Percentiles rank a stretch among this genome's conserved stretches.
Evolutionary conservation across 148 eudicot genomes (phyloP).

Genomic region (Tetragonia tetragonoides): DNA sequence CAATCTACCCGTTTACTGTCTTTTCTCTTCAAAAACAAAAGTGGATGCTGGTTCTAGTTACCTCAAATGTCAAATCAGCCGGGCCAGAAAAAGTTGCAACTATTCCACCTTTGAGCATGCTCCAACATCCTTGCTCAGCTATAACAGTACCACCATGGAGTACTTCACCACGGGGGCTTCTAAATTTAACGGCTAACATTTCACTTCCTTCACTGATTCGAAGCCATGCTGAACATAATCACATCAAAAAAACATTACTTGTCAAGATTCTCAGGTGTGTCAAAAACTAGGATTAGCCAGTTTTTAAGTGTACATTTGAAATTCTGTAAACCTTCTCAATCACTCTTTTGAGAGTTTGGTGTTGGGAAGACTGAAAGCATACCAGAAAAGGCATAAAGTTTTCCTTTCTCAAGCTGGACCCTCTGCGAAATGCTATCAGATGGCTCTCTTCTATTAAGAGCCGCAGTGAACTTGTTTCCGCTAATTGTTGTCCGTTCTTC

Average conservation of each 20-base stretch:
- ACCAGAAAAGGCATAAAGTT: conserved; percentile 60
- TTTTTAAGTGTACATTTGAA: background rate
- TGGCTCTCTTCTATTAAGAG: conserved; percentile 40
- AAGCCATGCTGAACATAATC: conserved; percentile 48
- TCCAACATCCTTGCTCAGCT: conserved; percentile 68
- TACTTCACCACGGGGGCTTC: conserved; percentile 15
- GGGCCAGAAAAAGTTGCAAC: conserved; percentile 29
- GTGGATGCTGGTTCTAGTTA: no score
- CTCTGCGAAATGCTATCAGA: conserved; percentile 46
- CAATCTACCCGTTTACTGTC: no score
- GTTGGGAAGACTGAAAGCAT: background rate
- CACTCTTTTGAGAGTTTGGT: background rate
- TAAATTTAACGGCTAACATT: conserved; percentile 31
- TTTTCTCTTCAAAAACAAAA: no score
- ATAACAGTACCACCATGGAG: conserved; percentile 44
- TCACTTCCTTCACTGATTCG: conserved; percentile 48
- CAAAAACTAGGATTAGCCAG: no score
- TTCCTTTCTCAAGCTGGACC: conserved; percentile 35
- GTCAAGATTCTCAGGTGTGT: no score
- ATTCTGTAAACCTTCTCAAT: background rate
- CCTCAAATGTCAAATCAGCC: conserved; percentile 39
- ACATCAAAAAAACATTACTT: background rate
- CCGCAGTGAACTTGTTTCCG: conserved; percentile 45
- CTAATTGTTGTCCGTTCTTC: conserved; percentile 27
- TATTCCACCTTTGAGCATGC: conserved; percentile 69